Base-by-base conservation (phyloP, 352 stramenopile species). In the Phytophthora citricola region DNA sequence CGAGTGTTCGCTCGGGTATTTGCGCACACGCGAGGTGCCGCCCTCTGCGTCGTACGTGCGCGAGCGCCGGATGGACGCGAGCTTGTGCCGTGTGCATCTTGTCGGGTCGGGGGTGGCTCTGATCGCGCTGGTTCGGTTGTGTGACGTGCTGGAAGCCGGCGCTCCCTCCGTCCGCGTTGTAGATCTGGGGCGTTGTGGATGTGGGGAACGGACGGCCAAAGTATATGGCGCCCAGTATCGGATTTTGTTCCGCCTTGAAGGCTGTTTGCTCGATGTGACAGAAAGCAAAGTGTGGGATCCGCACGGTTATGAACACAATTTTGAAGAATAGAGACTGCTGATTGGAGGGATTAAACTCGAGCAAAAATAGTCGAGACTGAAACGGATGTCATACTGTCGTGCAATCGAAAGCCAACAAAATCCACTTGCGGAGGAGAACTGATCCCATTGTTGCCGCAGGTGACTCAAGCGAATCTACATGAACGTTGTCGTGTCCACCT, bases 61-160 rank as follows among this genome's bases (percentile, higher is more conserved):
- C 38, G 78, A 75, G 65, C 83, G 83, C 27, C 83, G 78, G 31
- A 91, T 73, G 27, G 75, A 78, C 54, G 78, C 77, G 63, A 36
- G 83, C 83, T 50, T 89, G 77, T 44, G 70, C 80, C 49, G 82
- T 84, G 78, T 91, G 83, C 80, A 91, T 91, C 56, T 57, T 70
- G 12, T 4, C 9, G 10, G 12, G 11, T 49, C 31, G 8, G 8
- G 11, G 2, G 47, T 50, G n/a, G 12, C n/a, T 32, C 12, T 11
- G 11, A 27, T 61, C 39, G 49, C 50, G 54, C 69, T 63, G 31
- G 49, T 73, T 70, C 17, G 36, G 55, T 69, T 69, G 59, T 69
- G 69, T 15, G 15, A 45, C 36, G 52, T 56, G 46, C 40, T 62
- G 45, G 50, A 34, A 46, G 24, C 40, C 15, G 34, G 46, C 46